Conservation (phyloP, 305 asterid genomes). For the Fraxinus angustifolia region DNA sequence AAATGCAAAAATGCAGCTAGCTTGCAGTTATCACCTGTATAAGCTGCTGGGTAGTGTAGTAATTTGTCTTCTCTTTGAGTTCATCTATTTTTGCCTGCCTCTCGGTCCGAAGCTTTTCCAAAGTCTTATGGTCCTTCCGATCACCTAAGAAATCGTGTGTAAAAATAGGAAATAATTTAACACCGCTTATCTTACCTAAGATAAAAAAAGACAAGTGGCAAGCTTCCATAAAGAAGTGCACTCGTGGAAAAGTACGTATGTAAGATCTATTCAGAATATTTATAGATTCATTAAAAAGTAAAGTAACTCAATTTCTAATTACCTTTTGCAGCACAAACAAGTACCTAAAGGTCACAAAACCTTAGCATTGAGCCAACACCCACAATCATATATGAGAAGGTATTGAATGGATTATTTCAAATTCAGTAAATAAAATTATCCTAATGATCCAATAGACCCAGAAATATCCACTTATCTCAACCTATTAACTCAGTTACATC, state of each 20-base stretch:
- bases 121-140: conserved; percentile 64
- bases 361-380: neutral
- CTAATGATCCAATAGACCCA: neutral
- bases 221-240: neutral
- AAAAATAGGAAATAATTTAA: neutral
- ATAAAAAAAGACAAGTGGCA: neutral
- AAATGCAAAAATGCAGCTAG: neutral
- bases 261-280: neutral
- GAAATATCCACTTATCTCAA: neutral
- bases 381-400: neutral
- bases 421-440: neutral
- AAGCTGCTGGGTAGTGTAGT: conserved; percentile 77
- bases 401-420: neutral
- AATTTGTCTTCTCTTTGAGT: conserved; percentile 86
- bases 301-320: neutral
- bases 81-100: conserved; percentile 85
- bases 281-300: neutral
- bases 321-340: neutral
- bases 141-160: conserved; percentile 44
- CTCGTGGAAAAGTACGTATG: neutral
- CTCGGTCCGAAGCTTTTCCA: conserved; percentile 77
- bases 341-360: neutral
- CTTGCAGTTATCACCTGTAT: conserved; percentile 60
- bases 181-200: neutral
- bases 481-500: neutral